Evolutionary conservation across 225 moss, liverwort and hornwort genomes (phyloP).

Genomic region (Anthoceros angustus): DNA sequence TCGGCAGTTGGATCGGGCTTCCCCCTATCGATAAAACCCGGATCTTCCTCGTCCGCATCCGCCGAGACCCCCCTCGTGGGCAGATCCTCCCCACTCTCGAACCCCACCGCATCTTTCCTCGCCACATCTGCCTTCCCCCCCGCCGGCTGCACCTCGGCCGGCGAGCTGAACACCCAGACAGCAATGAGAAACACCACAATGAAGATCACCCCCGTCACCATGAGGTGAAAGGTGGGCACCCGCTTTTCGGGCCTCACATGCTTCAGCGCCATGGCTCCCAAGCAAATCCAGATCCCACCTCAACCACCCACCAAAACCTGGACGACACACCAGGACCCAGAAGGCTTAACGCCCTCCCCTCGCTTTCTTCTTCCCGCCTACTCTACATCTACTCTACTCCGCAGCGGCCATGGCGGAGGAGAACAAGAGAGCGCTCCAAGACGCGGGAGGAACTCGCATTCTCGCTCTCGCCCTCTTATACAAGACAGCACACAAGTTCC

Average conservation of each 20-base stretch:
- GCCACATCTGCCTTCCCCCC: not conserved
- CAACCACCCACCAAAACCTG: not conserved
- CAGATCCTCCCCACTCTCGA: not conserved
- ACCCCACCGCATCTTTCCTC: not conserved
- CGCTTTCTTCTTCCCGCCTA: too few relatives aligned
- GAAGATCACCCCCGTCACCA: slow-evolving; percentile 30
- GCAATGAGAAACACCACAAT: slow-evolving; percentile 22
- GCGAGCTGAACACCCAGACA: slow-evolving; percentile 33
- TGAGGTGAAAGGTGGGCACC: slow-evolving; percentile 17
- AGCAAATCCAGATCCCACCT: not conserved
- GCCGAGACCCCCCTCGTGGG: slow-evolving; percentile 1
- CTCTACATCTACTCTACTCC: not conserved
- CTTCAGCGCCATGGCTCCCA: slow-evolving; percentile 11
- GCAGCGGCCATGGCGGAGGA: not conserved
- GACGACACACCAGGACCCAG: too few relatives aligned
- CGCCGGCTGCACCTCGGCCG: slow-evolving; percentile 11
- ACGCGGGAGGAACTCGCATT: too few relatives aligned
- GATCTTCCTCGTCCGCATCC: slow-evolving; percentile 8
- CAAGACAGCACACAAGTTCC: too few relatives aligned
- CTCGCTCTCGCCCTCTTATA: too few relatives aligned
- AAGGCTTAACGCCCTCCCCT: too few relatives aligned
- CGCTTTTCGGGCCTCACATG: slow-evolving; percentile 35
- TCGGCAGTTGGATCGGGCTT: slow-evolving; percentile 16
- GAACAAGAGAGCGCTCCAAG: not conserved
- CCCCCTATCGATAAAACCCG: slow-evolving; percentile 13